Conservation (phyloP, 2,329 filamentous ascomycete species). For the Pyricularia sp. region DNA sequence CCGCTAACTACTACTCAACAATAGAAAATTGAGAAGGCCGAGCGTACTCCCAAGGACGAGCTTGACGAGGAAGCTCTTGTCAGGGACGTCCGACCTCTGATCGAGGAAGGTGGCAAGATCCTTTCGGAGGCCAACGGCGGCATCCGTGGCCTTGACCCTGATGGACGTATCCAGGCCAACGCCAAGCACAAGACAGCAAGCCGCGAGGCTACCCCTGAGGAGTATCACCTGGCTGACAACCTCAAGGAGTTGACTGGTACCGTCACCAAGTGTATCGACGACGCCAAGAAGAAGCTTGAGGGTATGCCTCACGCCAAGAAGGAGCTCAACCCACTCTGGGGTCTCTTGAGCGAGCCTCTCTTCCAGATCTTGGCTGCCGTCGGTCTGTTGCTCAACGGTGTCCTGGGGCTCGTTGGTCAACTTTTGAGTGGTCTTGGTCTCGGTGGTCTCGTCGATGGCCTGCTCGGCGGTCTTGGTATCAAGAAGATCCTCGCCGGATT, state of each 20-base stretch:
- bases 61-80: conserved; percentile 86
- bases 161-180: conserved; percentile 74
- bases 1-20: not conserved
- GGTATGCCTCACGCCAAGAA: conserved; percentile 94
- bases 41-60: conserved; percentile 75
- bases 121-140: conserved; percentile 79
- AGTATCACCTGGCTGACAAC: conserved; percentile 73
- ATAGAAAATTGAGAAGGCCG: conserved; percentile 68
- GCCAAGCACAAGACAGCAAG: conserved; percentile 73
- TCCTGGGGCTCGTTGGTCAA: conserved; percentile 75
- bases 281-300: conserved; percentile 80
- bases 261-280: conserved; percentile 76
- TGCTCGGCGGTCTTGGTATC: conserved; percentile 69
- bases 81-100: conserved; percentile 74
- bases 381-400: conserved; percentile 71
- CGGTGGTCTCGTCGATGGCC: conserved; percentile 68
- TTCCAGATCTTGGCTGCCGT: conserved; percentile 91
- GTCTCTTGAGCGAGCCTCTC: conserved; percentile 69
- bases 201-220: conserved; percentile 70
- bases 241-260: conserved; percentile 79
- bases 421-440: conserved; percentile 74
- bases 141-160: conserved; percentile 81
- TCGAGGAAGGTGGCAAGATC: conserved; percentile 77
- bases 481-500: conserved; percentile 67
- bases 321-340: conserved; percentile 86